Conservation (phyloP, 1,284 basidiomycete genomes). For the Boletus mariae region DNA sequence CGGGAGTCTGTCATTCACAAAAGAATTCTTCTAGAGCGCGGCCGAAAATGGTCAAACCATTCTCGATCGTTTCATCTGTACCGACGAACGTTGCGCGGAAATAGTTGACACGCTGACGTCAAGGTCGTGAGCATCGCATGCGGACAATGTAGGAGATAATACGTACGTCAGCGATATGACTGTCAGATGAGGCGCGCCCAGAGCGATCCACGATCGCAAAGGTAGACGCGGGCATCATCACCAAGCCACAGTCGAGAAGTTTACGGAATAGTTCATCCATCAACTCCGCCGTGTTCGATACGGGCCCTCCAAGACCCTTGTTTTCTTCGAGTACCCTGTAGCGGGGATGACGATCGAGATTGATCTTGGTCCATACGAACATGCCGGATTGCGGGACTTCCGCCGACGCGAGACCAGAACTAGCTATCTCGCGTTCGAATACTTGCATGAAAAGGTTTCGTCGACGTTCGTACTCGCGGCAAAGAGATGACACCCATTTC, state of each 20-base stretch:
- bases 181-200: conserved; percentile 10
- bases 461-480: conserved; percentile 30
- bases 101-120: conserved; percentile 29
- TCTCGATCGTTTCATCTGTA: conserved; percentile 32
- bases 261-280: conserved; percentile 35
- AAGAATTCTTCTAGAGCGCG: conserved; percentile 29
- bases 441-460: conserved; percentile 34
- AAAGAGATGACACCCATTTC: conserved; percentile 32
- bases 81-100: conserved; percentile 32
- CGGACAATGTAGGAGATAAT: not conserved
- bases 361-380: conserved; percentile 36
- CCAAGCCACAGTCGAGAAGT: conserved; percentile 27
- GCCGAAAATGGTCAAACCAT: conserved; percentile 28
- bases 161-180: conserved; percentile 30
- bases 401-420: conserved; percentile 22
- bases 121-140: not conserved
- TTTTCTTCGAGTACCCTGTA: conserved; percentile 22
- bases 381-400: conserved; percentile 34
- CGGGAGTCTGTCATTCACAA: conserved; percentile 6
- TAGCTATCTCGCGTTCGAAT: conserved; percentile 23
- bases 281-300: conserved; percentile 33
- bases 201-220: conserved; percentile 30
- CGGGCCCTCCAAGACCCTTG: conserved; percentile 14
- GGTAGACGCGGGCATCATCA: conserved; percentile 37
- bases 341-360: conserved; percentile 30